phyloP scores from a whole-genome alignment of 805 yeast species.

The Lipomyces sp. region DNA sequence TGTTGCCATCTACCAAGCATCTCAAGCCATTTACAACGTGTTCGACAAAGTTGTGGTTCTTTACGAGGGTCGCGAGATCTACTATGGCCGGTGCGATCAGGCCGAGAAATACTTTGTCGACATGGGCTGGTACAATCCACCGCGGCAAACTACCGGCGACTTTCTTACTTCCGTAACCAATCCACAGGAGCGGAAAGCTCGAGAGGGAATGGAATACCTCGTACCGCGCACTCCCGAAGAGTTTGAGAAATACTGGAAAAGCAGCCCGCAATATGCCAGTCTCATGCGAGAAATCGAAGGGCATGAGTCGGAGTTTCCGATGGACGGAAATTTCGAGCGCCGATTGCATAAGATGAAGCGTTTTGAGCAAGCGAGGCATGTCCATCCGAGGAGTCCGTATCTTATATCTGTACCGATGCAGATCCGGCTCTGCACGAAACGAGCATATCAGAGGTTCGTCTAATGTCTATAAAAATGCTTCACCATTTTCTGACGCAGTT shows the following conservation, averaged over 20 bases:
- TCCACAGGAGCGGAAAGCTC: constrained; percentile 55
- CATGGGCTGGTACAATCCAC: constrained; percentile 63
- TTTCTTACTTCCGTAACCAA: constrained; percentile 46
- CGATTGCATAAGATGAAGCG: neutral
- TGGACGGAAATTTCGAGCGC: neutral
- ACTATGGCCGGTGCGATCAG: constrained; percentile 52
- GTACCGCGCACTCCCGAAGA: constrained; percentile 57
- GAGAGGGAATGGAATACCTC: constrained; percentile 50
- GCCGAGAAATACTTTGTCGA: constrained; percentile 56
- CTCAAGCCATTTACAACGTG: constrained; percentile 58
- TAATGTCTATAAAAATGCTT: too few species aligned
- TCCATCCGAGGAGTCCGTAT: constrained; percentile 1
- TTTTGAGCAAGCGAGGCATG: constrained; percentile 5
- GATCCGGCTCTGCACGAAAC: constrained; percentile 2
- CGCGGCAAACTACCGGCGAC: constrained; percentile 59
- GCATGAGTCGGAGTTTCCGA: constrained; percentile 18
- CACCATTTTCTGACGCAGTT: too few species aligned
- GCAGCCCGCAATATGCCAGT: constrained; percentile 50
- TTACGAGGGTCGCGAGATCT: constrained; percentile 62
- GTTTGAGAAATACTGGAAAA: constrained; percentile 53
- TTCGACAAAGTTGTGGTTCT: constrained; percentile 59
- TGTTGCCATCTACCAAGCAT: constrained; percentile 65
- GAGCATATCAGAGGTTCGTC: constrained; percentile 1
- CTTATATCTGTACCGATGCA: neutral
- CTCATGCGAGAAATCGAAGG: constrained; percentile 53